Evolutionary conservation across 495 filamentous ascomycete species (phyloP).

Genomic region (Tuber indicum): DNA sequence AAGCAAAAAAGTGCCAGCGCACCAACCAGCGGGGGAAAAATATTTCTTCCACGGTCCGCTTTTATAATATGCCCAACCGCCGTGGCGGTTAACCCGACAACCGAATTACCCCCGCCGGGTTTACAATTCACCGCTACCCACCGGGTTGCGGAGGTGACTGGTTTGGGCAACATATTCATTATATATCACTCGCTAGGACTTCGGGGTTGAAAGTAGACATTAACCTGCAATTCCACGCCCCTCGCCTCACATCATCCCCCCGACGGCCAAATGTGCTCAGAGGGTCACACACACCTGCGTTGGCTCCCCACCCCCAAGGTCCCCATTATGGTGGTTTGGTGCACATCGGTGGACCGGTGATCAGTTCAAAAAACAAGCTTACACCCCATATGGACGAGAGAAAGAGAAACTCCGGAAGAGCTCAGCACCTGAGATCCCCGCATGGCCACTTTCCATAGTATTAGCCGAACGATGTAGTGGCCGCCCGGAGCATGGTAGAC

Average conservation of each 20-base stretch:
- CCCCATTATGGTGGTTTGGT: neutral
- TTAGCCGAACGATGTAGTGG: neutral
- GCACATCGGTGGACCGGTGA: too few relatives aligned
- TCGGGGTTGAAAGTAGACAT: neutral
- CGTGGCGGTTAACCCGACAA: neutral
- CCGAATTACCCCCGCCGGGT: neutral
- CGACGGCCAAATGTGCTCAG: too few relatives aligned
- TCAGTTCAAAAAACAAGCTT: neutral
- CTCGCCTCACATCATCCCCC: neutral
- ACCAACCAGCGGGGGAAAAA: neutral
- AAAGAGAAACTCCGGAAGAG: neutral
- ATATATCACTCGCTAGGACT: neutral
- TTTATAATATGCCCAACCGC: neutral
- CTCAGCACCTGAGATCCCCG: neutral
- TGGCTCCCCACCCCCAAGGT: neutral
- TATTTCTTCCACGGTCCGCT: neutral
- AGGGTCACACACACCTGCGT: neutral
- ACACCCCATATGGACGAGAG: neutral
- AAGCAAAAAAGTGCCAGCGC: neutral
- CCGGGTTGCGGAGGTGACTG: too few relatives aligned
- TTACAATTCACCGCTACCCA: neutral
- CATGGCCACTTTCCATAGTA: neutral
- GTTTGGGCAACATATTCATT: neutral
- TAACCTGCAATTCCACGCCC: neutral
- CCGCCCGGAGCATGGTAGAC: too few relatives aligned